Evolutionary conservation across 306 rosid genomes (phyloP).

Genomic region (Mucuna pruriens): DNA sequence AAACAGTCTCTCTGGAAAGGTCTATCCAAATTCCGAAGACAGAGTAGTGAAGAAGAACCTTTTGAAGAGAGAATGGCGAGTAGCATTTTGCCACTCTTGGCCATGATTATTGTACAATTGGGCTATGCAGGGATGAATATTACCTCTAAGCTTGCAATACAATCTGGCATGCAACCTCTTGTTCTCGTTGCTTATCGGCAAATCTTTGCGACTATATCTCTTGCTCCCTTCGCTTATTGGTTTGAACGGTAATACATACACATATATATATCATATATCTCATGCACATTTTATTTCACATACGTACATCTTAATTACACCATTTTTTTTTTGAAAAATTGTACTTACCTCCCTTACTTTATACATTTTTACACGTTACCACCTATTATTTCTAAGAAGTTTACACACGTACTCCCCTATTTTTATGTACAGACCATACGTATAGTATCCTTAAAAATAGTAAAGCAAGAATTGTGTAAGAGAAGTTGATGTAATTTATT

Average conservation of each 20-base stretch:
- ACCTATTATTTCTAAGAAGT: background rate
- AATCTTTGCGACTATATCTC: conserved; percentile 65
- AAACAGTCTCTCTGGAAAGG: background rate
- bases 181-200: conserved; percentile 88
- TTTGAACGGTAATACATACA: conserved; percentile 70
- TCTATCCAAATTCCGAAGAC: background rate
- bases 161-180: conserved; percentile 77
- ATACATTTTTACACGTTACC: background rate
- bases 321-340: no score
- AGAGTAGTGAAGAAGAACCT: background rate
- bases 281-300: background rate
- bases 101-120: conserved; percentile 64
- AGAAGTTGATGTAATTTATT: background rate
- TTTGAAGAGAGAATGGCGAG: conserved; percentile 41
- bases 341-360: no score
- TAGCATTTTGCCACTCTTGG: conserved; percentile 54
- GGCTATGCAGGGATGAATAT: conserved; percentile 74
- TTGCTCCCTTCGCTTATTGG: conserved; percentile 72
- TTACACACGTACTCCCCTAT: background rate
- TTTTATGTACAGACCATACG: background rate
- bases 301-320: background rate
- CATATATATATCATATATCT: no score
- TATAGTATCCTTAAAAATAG: no score
- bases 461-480: no score
- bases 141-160: conserved; percentile 83